Base-by-base conservation (phyloP, 2,329 filamentous ascomycete species). In the Colletotrichum sp. region DNA sequence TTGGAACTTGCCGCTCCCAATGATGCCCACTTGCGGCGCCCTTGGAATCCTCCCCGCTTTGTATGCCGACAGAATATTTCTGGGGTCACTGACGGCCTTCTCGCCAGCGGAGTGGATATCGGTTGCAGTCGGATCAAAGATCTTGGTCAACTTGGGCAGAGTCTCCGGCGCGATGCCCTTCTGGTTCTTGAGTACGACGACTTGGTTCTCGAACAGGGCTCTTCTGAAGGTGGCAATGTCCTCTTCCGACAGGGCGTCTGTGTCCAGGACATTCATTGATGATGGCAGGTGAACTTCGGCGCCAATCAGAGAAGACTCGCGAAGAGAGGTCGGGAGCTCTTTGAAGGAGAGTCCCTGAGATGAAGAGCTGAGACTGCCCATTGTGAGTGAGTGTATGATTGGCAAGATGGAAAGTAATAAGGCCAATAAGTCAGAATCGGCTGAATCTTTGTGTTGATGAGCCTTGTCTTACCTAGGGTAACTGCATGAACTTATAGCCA, bases 381-480 rank as follows among this genome's bases (percentile, higher is more conserved):
- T 51, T 51, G 3, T 51, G 43, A 13, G 11, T 16, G 34, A 13
- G n/a, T 16, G 34, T 36, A 36, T 8, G 6, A 16, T 16, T 12
- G 43, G n/a, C 1, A n/a, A 47, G 11, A 47, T 13, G 43, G 11
- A 13, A n/a, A 47, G 43, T 1, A 21, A 13, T 6, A 21, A 21
- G 43, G 6, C 5, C 7, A n/a, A 2, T 12, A 6, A 47, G 38
- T 47, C 11, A 18, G 7, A 47, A 7, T 4, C 21, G 43, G 4
- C 11, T 8, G 43, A 13, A 21, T 7, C 0, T 6, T 2, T 3
- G 43, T 1, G n/a, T 21, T 51, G n/a, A 51, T 51, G n/a, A 51
- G 43, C 3, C n/a, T 13, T 51, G 43, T 21, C 0, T 0, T 21
- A 21, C n/a, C n/a, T 5, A 0, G 18, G 38, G 38, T 47, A 2